Evolutionary conservation across 2,329 filamentous ascomycete species (phyloP).

Genomic region (Cryoendolithus antarcticus): DNA sequence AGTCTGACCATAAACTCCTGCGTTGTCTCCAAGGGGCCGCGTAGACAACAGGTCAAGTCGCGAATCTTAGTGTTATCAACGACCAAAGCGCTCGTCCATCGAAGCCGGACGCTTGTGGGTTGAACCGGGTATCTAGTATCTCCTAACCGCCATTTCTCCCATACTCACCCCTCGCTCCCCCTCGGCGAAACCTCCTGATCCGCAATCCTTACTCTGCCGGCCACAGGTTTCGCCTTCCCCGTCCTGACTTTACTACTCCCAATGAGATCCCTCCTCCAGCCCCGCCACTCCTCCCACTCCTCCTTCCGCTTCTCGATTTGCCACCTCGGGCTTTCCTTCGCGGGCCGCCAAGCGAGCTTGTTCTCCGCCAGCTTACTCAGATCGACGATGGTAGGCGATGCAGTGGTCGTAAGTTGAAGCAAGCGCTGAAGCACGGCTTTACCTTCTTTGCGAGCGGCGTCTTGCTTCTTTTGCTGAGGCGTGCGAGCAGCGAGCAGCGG

Average conservation of each 20-base stretch:
- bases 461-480: constrained; percentile 26
- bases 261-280: constrained; percentile 22
- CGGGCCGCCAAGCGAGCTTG: constrained; percentile 54
- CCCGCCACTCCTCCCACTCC: constrained; percentile 42
- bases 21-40: no score
- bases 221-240: no score
- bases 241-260: constrained; percentile 1
- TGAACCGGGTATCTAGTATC: no score
- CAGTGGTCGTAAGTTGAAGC: constrained; percentile 43
- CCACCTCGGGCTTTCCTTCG: constrained; percentile 51
- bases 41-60: no score
- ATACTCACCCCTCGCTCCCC: no score
- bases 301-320: constrained; percentile 54
- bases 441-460: constrained; percentile 48
- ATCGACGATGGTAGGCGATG: constrained; percentile 45
- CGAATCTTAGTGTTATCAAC: no score
- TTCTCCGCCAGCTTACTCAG: constrained; percentile 46
- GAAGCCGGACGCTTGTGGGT: no score
- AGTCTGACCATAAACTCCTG: no score
- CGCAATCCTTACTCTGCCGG: no score
- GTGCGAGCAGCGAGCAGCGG: constrained; percentile 40
- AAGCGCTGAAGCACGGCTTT: constrained; percentile 53
- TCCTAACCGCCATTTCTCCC: no score
- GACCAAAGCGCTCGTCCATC: no score
- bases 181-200: no score